Conservation (phyloP, 2,329 filamentous ascomycete genomes). For the Byssoonygena ceratinophila region DNA sequence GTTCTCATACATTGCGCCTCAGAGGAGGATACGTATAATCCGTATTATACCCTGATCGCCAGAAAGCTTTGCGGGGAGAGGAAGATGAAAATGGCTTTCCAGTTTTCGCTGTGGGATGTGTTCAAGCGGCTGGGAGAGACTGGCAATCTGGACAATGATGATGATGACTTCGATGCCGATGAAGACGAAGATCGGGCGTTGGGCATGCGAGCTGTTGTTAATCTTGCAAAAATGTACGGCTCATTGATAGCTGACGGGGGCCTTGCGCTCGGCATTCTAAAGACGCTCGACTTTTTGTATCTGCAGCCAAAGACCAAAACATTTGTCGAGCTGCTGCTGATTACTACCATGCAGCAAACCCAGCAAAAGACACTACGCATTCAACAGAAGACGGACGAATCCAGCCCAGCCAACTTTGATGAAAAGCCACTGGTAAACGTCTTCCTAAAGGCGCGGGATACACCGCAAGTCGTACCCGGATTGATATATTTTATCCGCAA, state of each 20-base stretch:
- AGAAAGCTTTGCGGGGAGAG: conserved; percentile 57
- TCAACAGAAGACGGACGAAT: conserved; percentile 19
- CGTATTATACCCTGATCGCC: conserved; percentile 83
- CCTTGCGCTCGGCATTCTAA: conserved; percentile 48
- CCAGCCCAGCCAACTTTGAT: conserved; percentile 32
- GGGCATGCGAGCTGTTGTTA: conserved; percentile 51
- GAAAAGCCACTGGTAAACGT: conserved; percentile 53
- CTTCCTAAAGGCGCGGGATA: conserved; percentile 54
- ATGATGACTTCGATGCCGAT: conserved; percentile 51
- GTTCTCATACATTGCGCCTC: conserved; percentile 81
- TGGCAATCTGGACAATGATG: conserved; percentile 43
- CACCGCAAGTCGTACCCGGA: conserved; percentile 59
- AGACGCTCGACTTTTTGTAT: conserved; percentile 63
- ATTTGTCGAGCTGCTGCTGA: conserved; percentile 71
- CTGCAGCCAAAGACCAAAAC: conserved; percentile 63
- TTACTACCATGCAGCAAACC: conserved; percentile 61
- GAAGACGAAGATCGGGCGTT: conserved; percentile 42
- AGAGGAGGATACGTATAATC: conserved; percentile 75
- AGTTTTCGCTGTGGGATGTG: conserved; percentile 74
- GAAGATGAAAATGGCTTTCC: conserved; percentile 71
- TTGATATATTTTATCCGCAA: conserved; percentile 72
- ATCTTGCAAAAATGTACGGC: conserved; percentile 57
- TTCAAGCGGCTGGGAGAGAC: conserved; percentile 79
- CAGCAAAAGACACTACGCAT: conserved; percentile 37
- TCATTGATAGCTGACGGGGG: conserved; percentile 51